Evolutionary conservation across 1,284 basidiomycete genomes (phyloP), one percentile per base, ranked within the genome.

Genomic region (Cryptococcus sp.): DNA sequence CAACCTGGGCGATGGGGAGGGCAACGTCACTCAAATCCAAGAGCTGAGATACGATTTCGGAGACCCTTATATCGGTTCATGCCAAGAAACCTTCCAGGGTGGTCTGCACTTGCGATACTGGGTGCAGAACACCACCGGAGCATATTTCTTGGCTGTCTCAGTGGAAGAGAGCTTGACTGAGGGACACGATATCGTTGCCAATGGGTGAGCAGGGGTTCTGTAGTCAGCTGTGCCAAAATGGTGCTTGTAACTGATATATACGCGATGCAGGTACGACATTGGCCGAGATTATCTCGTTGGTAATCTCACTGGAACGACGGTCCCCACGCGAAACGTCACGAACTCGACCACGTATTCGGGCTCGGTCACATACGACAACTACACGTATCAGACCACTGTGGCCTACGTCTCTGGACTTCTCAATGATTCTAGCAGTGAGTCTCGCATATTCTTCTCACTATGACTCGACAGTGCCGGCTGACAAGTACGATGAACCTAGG

Each of bases 21-120:
- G 88, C 0, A 81, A 79, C 56, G 88, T 82, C 49, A 88, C 90
- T 69, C 86, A 94, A 74, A 87, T 87, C 0, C 85, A 86, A 16
- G 87, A 88, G 42, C 86, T 93, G 44, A 83, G 92, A 44, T 91
- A 86, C 84, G 84, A 91, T 73, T 94, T 88, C 72, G 85, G 85
- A 5, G 86, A 93, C 69, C 84, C 86, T 5, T 80, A 85, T 55
- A 75, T 92, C 17, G 92, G 92, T 0, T 85, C 90, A 1, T 93
- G 91, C 74, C 81, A 83, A 65, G 92, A 98, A 78, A 90, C 90
- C 2, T 84, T 96, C 50, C 70, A 89, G 61, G 94, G 94, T 13
- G 94, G 94, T 5, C 86, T 90, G 69, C 94, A 98, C 73, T 87
- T 94, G 74, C 85, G 94, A 25, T 94, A 93, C 77, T 98, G 91